Evolutionary conservation across 1,139 yeast genomes (phyloP), one percentile per base, ranked within the genome.

Genomic region (Suhomyces chickasaworum): DNA sequence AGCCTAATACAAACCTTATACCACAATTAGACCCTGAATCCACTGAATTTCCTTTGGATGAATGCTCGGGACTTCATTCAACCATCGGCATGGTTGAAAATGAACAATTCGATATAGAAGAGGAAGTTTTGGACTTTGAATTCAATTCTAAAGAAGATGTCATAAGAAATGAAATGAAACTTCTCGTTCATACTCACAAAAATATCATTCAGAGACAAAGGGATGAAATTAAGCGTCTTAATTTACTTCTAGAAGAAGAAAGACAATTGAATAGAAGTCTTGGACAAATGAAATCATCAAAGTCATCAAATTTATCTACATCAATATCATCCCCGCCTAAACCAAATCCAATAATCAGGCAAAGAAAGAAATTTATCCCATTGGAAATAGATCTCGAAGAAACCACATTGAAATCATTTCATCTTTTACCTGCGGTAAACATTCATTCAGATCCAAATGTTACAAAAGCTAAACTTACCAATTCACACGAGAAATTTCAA

Each of bases 211-310:
- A 51, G 29, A 63, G 59, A 45, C 71, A 69, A 47, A 63, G 65
- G 50, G 56, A 58, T 8, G 71, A 68, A 45, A 68, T 68, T 18
- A 44, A 54, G 7, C 60, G 61, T 39, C 55, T 69, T 36, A 64
- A 59, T 39, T 44, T 53, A 7, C 57, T 68, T 31, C 55, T 68
- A 35, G 44, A 49, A 15, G 58, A 63, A 39, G 71, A 67, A 50
- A 55, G 61, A 21, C 39, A 39, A 13, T 21, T 47, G 13, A 39
- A 35, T 25, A 27, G 10, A 25, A 8, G 8, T 9, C 21, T 21
- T 5, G 10, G 17, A 4, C 8, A 23, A 16, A 16, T n/a, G 22
- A 20, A 40, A 40, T 40, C 48, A 12, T 20, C 37, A 34, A 17
- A 5, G 4, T 3, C 37, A 9, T 20, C 22, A 7, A 20, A 20